A percentile compares a stretch with the other conserved stretches of the same genome.
Evolutionary conservation across 371 early-diverging fungal species (phyloP).

Genomic region (Batkoa obscura): DNA sequence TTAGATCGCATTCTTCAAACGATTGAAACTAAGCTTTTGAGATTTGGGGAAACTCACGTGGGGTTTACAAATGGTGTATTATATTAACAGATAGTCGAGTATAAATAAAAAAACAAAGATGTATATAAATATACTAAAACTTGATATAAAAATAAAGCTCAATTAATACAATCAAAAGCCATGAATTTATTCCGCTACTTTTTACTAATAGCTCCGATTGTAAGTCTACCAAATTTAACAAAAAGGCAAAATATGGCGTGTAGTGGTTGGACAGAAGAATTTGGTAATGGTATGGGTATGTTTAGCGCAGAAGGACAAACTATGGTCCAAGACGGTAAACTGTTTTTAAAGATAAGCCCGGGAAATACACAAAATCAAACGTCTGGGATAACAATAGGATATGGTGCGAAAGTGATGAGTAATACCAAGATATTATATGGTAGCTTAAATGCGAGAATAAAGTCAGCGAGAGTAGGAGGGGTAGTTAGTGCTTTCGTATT

Average conservation of each 20-base stretch:
- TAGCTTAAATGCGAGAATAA: slow-evolving; percentile 28
- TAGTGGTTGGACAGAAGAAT: not conserved
- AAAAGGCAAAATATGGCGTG: not conserved
- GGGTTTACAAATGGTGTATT: no score
- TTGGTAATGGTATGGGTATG: not conserved
- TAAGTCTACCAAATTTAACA: no score
- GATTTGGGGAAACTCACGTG: no score
- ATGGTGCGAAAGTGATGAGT: not conserved
- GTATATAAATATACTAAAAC: no score
- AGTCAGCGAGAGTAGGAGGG: slow-evolving; percentile 24
- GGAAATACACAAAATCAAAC: not conserved
- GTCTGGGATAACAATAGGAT: not conserved
- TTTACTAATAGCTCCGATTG: no score
- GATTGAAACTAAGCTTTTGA: no score
- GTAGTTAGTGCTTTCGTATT: slow-evolving; percentile 23
- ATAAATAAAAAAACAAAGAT: no score
- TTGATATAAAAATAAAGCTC: no score
- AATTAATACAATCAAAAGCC: no score
- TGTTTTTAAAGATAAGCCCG: not conserved
- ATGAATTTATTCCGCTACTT: no score
- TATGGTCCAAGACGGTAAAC: not conserved
- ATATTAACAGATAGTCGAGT: no score
- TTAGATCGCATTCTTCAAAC: no score
- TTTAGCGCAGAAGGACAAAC: not conserved
- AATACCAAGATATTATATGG: slow-evolving; percentile 11